Base-by-base conservation (phyloP, 257 asterid genomes). In the Ophiorrhiza pumila region DNA sequence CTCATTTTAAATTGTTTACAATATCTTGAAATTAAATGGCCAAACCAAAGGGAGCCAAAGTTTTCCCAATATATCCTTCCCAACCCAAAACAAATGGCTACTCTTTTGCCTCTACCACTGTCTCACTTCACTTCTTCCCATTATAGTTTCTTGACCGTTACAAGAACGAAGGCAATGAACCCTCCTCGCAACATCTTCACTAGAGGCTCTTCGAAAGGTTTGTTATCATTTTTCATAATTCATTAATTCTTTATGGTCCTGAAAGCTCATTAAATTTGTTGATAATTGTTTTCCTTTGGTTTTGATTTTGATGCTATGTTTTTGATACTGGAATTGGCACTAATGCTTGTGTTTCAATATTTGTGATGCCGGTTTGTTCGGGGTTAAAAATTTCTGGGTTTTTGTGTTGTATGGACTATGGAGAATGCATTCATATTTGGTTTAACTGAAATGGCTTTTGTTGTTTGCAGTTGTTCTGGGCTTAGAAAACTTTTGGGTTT, bases 141-240 rank as follows among this genome's bases (percentile, higher is more conserved):
- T 75, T 53, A 37, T 57, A 46, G 59, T 25, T 69, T 31, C 56
- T 68, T 70, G 11, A 55, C 78, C 39, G 68, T 72, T 50, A 39
- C 45, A 69, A 68, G 41, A n/a, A 57, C 53, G 39, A 95, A 86
- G 71, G 88, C 87, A 25, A 92, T 89, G 97, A 13, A 84, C 77
- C 96, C 96, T 41, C 98, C 98, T 22, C 90, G 81, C 72, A 91
- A 88, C 69, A 96, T 93, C 71, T 82, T 93, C 85, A 91, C 91
- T 74, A 93, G 96, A 7, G 98, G 98, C 68, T 87, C 93, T 61
- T 83, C 88, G 45, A 93, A 93, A 85, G 98, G 98, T 93, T 56
- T 29, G 64, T 10, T 13, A 7, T 53, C 7, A 35, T 35, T 34
- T 76, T 47, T 68, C 10, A 2, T 37, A 1, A 52, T 17, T 22